Evolutionary conservation across 1,284 basidiomycete species (phyloP).

Genomic region (Neolentinus lepideus): DNA sequence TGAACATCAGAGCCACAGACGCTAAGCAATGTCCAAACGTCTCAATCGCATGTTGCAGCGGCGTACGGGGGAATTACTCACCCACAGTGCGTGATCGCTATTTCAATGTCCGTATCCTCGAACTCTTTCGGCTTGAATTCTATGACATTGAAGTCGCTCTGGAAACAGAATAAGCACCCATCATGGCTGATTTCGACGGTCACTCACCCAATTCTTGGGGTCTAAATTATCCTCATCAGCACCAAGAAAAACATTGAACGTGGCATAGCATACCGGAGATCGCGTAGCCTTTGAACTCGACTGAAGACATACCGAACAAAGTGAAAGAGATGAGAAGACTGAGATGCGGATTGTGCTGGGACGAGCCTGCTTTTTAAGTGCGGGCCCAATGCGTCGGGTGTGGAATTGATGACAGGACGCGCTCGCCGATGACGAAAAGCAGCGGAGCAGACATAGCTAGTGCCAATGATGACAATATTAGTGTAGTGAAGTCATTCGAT

Average conservation of each 20-base stretch:
- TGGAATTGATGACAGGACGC: not conserved
- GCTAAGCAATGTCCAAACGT: constrained; percentile 18
- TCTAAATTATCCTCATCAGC: constrained; percentile 6
- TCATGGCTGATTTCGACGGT: not conserved
- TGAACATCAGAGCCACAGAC: constrained; percentile 48
- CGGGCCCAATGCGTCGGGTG: no score
- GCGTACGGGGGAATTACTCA: not conserved
- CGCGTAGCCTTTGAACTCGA: constrained; percentile 18
- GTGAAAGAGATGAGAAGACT: no score
- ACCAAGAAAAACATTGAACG: not conserved
- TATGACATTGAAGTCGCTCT: constrained; percentile 33
- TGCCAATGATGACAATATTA: not conserved
- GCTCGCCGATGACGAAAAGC: not conserved
- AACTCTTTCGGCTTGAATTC: constrained; percentile 27
- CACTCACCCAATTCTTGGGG: constrained; percentile 20
- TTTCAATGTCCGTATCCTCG: constrained; percentile 26
- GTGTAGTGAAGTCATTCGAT: not conserved
- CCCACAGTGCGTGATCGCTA: constrained; percentile 29
- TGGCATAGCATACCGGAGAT: constrained; percentile 9
- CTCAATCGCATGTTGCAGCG: constrained; percentile 9
- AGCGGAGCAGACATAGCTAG: not conserved
- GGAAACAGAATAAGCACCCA: not conserved
- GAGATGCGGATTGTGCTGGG: no score
- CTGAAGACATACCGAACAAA: not conserved
- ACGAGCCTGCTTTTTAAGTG: no score